Evolutionary conservation across 2,329 filamentous ascomycete species (phyloP).

Genomic region (Exophiala calicioides): DNA sequence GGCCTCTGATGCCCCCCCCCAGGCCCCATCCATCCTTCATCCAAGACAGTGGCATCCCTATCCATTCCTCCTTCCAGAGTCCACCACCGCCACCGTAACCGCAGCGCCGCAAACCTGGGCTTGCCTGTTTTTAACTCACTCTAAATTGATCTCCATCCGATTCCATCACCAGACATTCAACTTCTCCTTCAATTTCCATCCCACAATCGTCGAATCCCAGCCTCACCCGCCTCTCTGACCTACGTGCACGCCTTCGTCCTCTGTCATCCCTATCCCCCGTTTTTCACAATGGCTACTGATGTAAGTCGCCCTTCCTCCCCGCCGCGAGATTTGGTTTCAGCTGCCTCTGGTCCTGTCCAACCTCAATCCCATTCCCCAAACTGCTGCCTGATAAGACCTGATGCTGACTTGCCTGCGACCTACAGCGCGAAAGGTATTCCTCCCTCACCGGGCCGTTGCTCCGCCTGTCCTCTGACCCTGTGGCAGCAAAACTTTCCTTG

Average conservation of each 20-base stretch:
- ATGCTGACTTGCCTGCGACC: constrained; percentile 38
- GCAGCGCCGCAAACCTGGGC: too few relatives aligned
- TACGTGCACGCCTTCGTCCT: constrained; percentile 42
- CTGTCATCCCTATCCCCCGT: constrained; percentile 14
- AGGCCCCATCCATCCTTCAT: too few relatives aligned
- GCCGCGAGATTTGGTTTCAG: constrained; percentile 12
- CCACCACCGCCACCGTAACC: too few relatives aligned
- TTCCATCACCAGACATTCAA: constrained; percentile 24
- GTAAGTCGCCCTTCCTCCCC: constrained; percentile 51
- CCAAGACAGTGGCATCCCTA: too few relatives aligned
- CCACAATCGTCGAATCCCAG: constrained; percentile 17
- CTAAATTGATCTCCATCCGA: too few relatives aligned
- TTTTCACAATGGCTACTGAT: constrained; percentile 62
- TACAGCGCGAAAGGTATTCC: constrained; percentile 69
- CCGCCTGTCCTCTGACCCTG: constrained; percentile 40
- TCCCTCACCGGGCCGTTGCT: constrained; percentile 22
- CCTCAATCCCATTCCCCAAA: constrained; percentile 36
- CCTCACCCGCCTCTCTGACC: constrained; percentile 21
- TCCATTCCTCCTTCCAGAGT: too few relatives aligned
- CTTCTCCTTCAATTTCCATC: constrained; percentile 30
- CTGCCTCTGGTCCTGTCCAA: constrained; percentile 37
- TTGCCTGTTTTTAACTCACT: too few relatives aligned
- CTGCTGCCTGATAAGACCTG: constrained; percentile 42
- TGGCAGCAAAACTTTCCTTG: constrained; percentile 97
- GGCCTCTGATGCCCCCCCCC: too few relatives aligned